These are phyloP conservation scores for Colletotrichum godetiae DNA, from an alignment of 2,329 filamentous ascomycete genomes.

Conservation along the genomic window DNA sequence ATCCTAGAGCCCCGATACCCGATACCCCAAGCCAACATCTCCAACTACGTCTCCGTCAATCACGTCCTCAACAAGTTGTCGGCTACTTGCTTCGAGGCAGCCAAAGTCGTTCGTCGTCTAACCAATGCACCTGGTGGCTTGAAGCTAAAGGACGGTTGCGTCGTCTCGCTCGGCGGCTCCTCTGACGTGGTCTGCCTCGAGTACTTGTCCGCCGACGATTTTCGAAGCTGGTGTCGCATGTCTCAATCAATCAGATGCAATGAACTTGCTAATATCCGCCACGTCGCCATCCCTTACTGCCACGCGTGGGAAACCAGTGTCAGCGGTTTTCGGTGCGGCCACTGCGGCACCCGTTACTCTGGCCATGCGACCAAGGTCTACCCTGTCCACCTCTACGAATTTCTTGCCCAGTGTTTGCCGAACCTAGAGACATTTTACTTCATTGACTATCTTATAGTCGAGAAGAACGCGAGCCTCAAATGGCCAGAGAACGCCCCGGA, in stretches of 20 bases:
- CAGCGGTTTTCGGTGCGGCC: slow-evolving; percentile 41
- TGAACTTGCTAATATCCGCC: slow-evolving; percentile 47
- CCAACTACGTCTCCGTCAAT: slow-evolving; percentile 45
- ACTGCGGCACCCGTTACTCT: slow-evolving; percentile 48
- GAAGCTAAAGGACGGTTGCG: slow-evolving; percentile 40
- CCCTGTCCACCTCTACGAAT: slow-evolving; percentile 56
- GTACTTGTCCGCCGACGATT: slow-evolving; percentile 45
- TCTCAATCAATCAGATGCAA: slow-evolving; percentile 41
- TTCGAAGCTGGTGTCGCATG: slow-evolving; percentile 42
- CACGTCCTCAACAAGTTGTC: slow-evolving; percentile 29
- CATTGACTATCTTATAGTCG: slow-evolving; percentile 55
- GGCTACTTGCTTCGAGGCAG: slow-evolving; percentile 28
- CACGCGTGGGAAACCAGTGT: slow-evolving; percentile 52
- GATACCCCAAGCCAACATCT: slow-evolving; percentile 45
- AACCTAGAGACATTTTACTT: slow-evolving; percentile 57
- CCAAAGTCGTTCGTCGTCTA: slow-evolving; percentile 11
- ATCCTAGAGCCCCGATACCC: slow-evolving; percentile 42
- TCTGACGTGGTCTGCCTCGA: slow-evolving; percentile 49
- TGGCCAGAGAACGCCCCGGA: neutral
- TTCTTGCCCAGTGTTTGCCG: slow-evolving; percentile 53
- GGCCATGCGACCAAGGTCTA: slow-evolving; percentile 42
- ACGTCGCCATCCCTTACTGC: slow-evolving; percentile 55
- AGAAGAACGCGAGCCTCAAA: slow-evolving; percentile 24
- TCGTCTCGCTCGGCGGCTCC: slow-evolving; percentile 44
- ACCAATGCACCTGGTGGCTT: slow-evolving; percentile 37